Evolutionary conservation across 768 basidiomycete genomes (phyloP).

Genomic region (Bullera alba): DNA sequence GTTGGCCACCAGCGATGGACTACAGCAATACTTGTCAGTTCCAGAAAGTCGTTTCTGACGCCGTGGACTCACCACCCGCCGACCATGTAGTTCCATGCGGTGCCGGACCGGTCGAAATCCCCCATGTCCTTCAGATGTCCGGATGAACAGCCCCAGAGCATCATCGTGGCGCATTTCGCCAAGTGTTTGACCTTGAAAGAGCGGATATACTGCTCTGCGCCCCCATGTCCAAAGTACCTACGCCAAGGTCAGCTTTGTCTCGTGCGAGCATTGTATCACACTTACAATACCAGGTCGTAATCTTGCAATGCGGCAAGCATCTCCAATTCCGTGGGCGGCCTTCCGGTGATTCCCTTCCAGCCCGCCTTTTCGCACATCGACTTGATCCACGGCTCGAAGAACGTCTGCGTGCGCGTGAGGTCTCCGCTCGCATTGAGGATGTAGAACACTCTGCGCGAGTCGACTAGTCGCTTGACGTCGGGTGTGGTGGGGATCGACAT

Average conservation of each 20-base stretch:
- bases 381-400: conserved; percentile 71
- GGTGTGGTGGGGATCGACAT: conserved; percentile 24
- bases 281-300: conserved; percentile 85
- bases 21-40: conserved; percentile 37
- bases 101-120: conserved; percentile 85
- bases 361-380: conserved; percentile 61
- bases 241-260: neutral
- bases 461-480: conserved; percentile 54
- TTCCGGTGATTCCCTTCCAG: conserved; percentile 77
- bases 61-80: conserved; percentile 74
- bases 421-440: conserved; percentile 91
- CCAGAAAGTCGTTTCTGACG: neutral
- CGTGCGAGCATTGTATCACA: conserved; percentile 16
- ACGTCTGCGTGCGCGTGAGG: conserved; percentile 69
- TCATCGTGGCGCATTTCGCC: conserved; percentile 78
- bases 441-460: conserved; percentile 67
- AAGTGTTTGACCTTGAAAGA: conserved; percentile 78
- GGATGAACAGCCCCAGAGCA: conserved; percentile 99
- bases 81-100: conserved; percentile 92
- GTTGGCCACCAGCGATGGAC: conserved; percentile 87
- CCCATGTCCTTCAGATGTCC: conserved; percentile 83
- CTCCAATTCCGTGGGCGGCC: conserved; percentile 74
- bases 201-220: conserved; percentile 86
- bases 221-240: conserved; percentile 96
- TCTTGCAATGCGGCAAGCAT: conserved; percentile 63